Evolutionary conservation across 306 rosid genomes (phyloP).

Genomic region (Ochetophila trinervis): DNA sequence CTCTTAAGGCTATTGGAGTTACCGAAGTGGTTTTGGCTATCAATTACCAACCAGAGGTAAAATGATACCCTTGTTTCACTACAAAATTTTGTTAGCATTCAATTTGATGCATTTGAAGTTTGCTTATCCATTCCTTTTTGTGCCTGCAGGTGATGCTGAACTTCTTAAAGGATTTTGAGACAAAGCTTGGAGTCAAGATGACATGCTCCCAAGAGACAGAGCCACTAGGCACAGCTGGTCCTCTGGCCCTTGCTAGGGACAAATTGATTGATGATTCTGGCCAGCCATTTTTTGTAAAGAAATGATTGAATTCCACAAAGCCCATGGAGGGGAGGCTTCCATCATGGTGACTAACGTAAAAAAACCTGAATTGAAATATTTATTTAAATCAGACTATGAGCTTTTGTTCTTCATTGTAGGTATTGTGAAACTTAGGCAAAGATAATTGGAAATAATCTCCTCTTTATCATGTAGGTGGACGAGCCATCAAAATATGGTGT

Average conservation of each 20-base stretch:
- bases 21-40: slow-evolving; percentile 19
- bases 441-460: not conserved
- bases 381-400: too few relatives aligned
- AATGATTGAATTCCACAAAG: slow-evolving; percentile 13
- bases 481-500: slow-evolving; percentile 24
- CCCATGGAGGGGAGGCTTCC: slow-evolving; percentile 16
- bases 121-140: not conserved
- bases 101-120: too few relatives aligned
- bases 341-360: slow-evolving; percentile 20
- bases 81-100: not conserved
- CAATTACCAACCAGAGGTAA: slow-evolving; percentile 20
- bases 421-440: too few relatives aligned
- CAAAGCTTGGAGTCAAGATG: slow-evolving; percentile 9
- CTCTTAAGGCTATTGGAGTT: slow-evolving; percentile 19
- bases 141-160: slow-evolving; percentile 15
- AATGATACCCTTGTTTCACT: not conserved
- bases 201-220: slow-evolving; percentile 19
- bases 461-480: slow-evolving; percentile 1
- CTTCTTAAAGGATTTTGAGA: slow-evolving; percentile 12
- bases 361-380: too few relatives aligned
- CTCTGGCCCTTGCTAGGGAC: slow-evolving; percentile 14
- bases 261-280: slow-evolving; percentile 13
- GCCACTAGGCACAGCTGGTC: slow-evolving; percentile 21
- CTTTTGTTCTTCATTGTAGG: too few relatives aligned
- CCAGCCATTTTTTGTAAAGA: slow-evolving; percentile 20